Evolutionary conservation across 78 protist genomes (phyloP), one percentile per base, ranked within the genome.

Genomic region (Carpediemonas membranifera): DNA sequence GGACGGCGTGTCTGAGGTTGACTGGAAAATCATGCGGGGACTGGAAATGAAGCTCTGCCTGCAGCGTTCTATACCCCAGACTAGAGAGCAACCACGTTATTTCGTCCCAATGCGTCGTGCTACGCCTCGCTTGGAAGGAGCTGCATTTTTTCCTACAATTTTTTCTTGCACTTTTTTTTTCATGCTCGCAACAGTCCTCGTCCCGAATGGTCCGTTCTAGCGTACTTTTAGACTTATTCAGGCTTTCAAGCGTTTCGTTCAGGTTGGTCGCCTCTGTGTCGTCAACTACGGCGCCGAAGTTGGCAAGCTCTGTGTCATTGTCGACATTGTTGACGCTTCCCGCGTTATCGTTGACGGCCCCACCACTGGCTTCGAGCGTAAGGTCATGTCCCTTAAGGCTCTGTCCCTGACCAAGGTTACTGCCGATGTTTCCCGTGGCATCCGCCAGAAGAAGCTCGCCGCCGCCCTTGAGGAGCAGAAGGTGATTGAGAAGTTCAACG

Each of bases 331-430:
- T 0, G 78, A 73, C 61, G 16, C 30, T 33, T 36, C 25, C 64
- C 61, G 37, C 18, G 72, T 66, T 39, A 64, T 73, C 31, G 66
- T 73, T 28, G 78, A 73, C 55, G 71, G 78, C 30, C 76, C 76
- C 21, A 33, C 18, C 51, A 62, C 56, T 24, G 71, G 71, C 47
- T 39, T 54, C 14, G 21, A 16, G 28, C 55, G 71, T 21, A 52
- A 44, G 34, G 36, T 21, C 33, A 55, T 62, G 50, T 11, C 21
- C 44, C n/a, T 73, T 19, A 44, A 37, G 51, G 64, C 66, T 14
- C 13, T 73, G n/a, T 16, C 51, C 18, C 43, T 73, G 11, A 73
- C 78, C 37, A 35, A 21, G 61, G 18, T 64, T 27, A 73, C 47
- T 9, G 47, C 9, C 47, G 47, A 9, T 13, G 9, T 41, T 9